Conservation (phyloP, 140 eudicot genomes). For the Cichorium intybus region DNA sequence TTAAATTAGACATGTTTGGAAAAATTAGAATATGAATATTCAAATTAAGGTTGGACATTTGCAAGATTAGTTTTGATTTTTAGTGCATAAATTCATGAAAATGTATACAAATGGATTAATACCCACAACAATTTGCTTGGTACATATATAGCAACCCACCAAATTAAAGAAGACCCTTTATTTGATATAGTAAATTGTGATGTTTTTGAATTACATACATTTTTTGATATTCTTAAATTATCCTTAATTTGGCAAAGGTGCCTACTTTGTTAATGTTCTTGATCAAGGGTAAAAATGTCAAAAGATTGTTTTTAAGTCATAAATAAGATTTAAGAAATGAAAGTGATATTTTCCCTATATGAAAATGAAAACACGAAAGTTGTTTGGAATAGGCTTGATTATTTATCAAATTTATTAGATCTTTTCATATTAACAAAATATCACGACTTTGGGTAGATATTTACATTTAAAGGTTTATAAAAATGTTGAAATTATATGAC, state of each 20-base stretch:
- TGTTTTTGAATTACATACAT: neutral
- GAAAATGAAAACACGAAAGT: neutral
- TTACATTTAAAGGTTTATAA: neutral
- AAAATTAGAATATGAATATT: constrained; percentile 14
- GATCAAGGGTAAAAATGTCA: constrained; percentile 7
- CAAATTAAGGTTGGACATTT: constrained; percentile 26
- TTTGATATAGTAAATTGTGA: constrained; percentile 11
- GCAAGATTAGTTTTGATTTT: constrained; percentile 22
- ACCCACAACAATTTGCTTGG: constrained; percentile 32
- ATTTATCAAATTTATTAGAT: neutral
- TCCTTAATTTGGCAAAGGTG: neutral
- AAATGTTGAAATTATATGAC: neutral
- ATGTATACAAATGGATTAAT: constrained; percentile 18
- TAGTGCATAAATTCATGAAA: constrained; percentile 17
- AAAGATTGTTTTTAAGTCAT: neutral
- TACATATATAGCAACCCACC: constrained; percentile 34
- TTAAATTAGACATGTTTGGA: constrained; percentile 4
- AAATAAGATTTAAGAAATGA: neutral
- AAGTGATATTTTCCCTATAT: neutral
- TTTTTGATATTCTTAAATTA: neutral
- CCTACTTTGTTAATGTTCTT: neutral
- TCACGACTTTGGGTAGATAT: neutral
- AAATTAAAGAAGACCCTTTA: constrained; percentile 26
- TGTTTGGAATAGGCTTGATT: neutral
- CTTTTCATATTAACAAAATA: neutral